Conservation (phyloP, 208 protist genomes). For the Leishmania tropica region DNA sequence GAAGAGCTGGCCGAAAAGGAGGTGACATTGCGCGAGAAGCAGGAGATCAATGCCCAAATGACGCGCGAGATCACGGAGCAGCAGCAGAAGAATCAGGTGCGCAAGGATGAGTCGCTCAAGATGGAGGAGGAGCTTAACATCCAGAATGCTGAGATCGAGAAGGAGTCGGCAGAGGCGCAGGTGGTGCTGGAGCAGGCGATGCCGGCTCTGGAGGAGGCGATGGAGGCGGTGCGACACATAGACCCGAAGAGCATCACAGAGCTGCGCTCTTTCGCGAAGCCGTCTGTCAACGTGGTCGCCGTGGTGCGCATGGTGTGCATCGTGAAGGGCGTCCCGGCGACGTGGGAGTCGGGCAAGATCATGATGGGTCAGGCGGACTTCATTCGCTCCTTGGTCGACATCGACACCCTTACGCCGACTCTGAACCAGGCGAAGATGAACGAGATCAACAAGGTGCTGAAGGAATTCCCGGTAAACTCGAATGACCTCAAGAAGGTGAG, state of each 20-base stretch:
- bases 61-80: constrained; percentile 91
- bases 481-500: constrained; percentile 92
- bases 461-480: constrained; percentile 91
- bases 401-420: constrained; percentile 84
- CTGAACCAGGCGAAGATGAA: constrained; percentile 95
- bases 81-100: constrained; percentile 89
- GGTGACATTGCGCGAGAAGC: constrained; percentile 95
- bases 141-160: constrained; percentile 91
- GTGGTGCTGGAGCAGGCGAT: constrained; percentile 96
- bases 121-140: constrained; percentile 93
- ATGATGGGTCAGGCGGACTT: constrained; percentile 94
- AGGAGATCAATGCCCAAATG: constrained; percentile 93
- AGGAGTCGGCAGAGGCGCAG: constrained; percentile 94
- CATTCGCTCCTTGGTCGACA: constrained; percentile 90
- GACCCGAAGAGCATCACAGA: constrained; percentile 97
- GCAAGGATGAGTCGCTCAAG: constrained; percentile 87
- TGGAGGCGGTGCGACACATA: constrained; percentile 96
- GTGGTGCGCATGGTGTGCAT: constrained; percentile 96
- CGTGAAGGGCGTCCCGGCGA: constrained; percentile 87
- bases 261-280: constrained; percentile 97
- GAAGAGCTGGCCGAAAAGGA: constrained; percentile 95
- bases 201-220: constrained; percentile 96
- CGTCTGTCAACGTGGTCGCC: constrained; percentile 93
- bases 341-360: constrained; percentile 92
- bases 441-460: constrained; percentile 94